These are phyloP conservation scores for Penicillium thymicola DNA, from an alignment of 2,329 filamentous ascomycete genomes.

Conservation along the genomic window DNA sequence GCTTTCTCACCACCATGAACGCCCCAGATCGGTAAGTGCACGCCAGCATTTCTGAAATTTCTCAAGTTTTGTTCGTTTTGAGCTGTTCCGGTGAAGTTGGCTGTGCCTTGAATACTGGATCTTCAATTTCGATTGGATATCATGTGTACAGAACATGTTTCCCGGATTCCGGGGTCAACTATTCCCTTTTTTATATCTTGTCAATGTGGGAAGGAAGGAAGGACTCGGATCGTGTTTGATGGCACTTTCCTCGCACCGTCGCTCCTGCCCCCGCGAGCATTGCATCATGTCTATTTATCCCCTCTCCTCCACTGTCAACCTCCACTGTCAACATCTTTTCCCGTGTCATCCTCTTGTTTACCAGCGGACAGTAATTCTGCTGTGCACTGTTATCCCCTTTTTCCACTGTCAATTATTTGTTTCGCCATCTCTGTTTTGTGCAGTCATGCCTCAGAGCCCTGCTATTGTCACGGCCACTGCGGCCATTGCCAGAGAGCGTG, in stretches of 20 bases:
- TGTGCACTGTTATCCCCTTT: not conserved
- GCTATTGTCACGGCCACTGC: conserved; percentile 7
- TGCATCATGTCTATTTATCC: not conserved
- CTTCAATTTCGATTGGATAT: not conserved
- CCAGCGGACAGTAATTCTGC: not conserved
- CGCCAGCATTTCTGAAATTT: not conserved
- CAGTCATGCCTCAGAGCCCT: not conserved
- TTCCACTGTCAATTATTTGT: not conserved
- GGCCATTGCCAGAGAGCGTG: conserved; percentile 16
- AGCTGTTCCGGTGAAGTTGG: not conserved
- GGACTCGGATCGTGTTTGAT: not conserved
- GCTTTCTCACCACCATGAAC: conserved; percentile 47
- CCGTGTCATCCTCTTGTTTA: not conserved
- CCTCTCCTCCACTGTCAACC: not conserved
- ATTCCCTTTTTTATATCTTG: not conserved
- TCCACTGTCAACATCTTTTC: not conserved
- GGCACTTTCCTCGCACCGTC: not conserved
- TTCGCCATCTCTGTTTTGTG: not conserved
- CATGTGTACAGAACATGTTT: not conserved
- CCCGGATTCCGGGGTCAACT: not conserved
- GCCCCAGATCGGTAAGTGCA: conserved; percentile 41
- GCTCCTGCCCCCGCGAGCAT: not conserved
- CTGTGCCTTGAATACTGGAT: not conserved
- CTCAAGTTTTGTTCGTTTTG: not conserved
- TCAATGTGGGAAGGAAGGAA: not conserved